phyloP scores from a whole-genome alignment of 371 early-diverging fungal species.

The Furculomyces boomerangus region DNA sequence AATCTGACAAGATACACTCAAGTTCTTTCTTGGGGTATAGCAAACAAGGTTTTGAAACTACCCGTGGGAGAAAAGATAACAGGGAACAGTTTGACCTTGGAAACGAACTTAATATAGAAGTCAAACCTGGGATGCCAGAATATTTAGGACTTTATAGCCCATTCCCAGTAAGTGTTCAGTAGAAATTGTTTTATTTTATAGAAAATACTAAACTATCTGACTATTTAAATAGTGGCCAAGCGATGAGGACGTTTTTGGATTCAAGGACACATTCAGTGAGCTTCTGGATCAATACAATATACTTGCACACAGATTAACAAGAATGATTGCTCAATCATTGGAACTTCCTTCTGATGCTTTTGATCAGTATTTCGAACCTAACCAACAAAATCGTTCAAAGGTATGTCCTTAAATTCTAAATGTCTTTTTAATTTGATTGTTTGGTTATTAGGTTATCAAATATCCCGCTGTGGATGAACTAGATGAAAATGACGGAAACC shows the following conservation, averaged over 20 bases:
- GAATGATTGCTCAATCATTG: conserved; percentile 29
- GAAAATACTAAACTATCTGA: background rate
- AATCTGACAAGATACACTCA: conserved; percentile 31
- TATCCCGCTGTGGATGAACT: conserved; percentile 16
- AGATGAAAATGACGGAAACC: conserved; percentile 18
- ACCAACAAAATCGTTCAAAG: conserved; percentile 30
- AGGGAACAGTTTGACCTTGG: conserved; percentile 40
- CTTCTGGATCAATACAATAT: conserved; percentile 1
- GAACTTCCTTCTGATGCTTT: conserved; percentile 24
- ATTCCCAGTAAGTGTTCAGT: background rate
- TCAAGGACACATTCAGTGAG: background rate
- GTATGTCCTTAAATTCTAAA: background rate
- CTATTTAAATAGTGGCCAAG: background rate
- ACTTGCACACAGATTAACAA: conserved; percentile 26
- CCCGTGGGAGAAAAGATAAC: conserved; percentile 30
- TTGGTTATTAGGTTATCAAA: conserved; percentile 8
- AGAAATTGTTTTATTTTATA: background rate
- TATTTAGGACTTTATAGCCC: background rate
- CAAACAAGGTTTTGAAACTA: conserved; percentile 28
- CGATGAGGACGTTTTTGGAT: background rate
- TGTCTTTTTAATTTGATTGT: background rate
- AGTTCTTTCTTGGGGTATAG: conserved; percentile 45
- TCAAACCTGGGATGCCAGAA: conserved; percentile 15
- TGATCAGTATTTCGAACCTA: conserved; percentile 22
- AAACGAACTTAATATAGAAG: conserved; percentile 23